Evolutionary conservation across 495 filamentous ascomycete genomes (phyloP), one percentile per base, ranked within the genome.

Genomic region (Penicillium waksmanii): DNA sequence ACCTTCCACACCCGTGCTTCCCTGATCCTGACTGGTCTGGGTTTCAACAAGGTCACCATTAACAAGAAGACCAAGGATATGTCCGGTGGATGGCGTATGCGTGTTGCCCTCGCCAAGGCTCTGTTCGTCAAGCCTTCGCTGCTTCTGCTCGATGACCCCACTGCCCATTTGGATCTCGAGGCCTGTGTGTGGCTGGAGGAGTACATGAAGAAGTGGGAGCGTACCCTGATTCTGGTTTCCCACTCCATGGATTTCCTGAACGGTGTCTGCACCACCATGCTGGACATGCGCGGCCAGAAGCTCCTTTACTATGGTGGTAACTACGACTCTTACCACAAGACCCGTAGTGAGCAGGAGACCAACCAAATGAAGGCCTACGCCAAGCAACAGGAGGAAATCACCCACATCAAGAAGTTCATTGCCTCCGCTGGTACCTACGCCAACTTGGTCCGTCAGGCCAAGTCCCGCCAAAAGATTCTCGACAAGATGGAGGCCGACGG

Each of bases 401-500:
- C 86, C 62, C 95, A 99, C 81, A 99, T 99, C 86, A 99, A 99
- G 85, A 96, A 97, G 80, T 99, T 99, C 84, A 99, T 99, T 73
- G 95, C 95, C 64, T 97, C 94, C 51, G 95, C 96, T 53, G 95
- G 95, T 93, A 99, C 95, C 59, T 99, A 99, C 73, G 95, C 95
- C 84, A 99, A 99, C 82, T 85, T 99, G 77, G 95, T 99, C 68
- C 83, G 92, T 70, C 95, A 98, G 81, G 95, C 95, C 75, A 98
- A 98, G 83, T 98, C 95, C 33, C 88, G 95, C 50, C 95, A 98
- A 78, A 98, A 98, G 91, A 98, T 98, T 75, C 85, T 98, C 57
- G 95, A 98, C 85, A 98, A 98, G 85, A 98, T 98, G 95, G 95
- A 98, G 82, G 96, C 95, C 56, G 95, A 98, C 66, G 95, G 95